Evolutionary conservation across 768 basidiomycete species (phyloP), one percentile per base, ranked within the genome.

Genomic region (Neoboletus subvelutipes): DNA sequence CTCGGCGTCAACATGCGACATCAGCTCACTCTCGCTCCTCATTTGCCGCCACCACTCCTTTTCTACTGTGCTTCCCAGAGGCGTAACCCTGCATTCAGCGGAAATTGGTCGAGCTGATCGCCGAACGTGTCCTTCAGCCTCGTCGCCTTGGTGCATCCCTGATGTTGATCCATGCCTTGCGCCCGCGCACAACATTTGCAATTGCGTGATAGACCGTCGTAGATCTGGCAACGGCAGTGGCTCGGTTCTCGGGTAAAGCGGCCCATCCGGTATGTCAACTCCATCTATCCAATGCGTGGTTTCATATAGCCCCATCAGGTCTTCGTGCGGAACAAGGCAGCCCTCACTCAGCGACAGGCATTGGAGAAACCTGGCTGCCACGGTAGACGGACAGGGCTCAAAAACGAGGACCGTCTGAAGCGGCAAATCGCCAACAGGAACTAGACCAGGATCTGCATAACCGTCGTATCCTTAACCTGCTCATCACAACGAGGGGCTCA

Each of bases 341-440:
- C 86, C 84, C 68, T 90, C 85, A 4, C 75, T 75, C 22, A 76
- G 73, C 59, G 84, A 85, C 49, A 93, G 63, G 26, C 77, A 77
- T 69, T 86, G 79, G 33, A 96, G 82, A 72, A 89, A 94, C 9
- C 86, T 84, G 17, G 76, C 77, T 22, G 85, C 84, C 39, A 87
- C 71, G 20, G 72, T 58, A 8, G 81, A 63, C 26, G 79, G 73
- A 67, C 86, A 84, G 54, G 88, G 79, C 52, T 77, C 62, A 70
- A 96, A 96, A 18, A 72, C 67, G 50, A 95, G 78, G 26, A 82
- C 81, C 1, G 76, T 77, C 69, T 97, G 94, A 20, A 95, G 71
- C 8, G 94, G 90, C 39, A 99, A 82, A 55, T 88, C 86, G 13
- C 71, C 68, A 40, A 81, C 66, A 4, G 95, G 95, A 31, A 98